Evolutionary conservation across 2,329 filamentous ascomycete genomes (phyloP), one percentile per base, ranked within the genome.

Genomic region (Aspergillus novoparasiticus): DNA sequence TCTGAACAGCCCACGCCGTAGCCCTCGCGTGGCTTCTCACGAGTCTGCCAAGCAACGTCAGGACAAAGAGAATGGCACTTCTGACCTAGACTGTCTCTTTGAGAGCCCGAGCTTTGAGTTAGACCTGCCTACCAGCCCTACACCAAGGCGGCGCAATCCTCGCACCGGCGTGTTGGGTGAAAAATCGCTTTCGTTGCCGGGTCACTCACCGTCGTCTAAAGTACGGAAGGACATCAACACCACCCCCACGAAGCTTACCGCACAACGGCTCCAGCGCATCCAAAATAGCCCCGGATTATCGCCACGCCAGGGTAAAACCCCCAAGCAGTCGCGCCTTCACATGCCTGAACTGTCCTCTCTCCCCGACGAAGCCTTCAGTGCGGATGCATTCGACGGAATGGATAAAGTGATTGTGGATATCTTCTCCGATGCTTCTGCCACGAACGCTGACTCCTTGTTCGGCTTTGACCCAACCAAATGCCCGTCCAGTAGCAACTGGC

Each of bases 11-110:
- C 86, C 76, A 82, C 85, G 76, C 30, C 75, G 79, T 62, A 79
- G 77, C 62, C 78, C 80, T 61, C 78, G 79, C 53, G 67, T 71
- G 61, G 68, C 67, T 53, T 73, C 75, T 54, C 72, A 73, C 64
- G 75, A 73, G 62, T 77, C 72, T 64, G 74, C 77, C 67, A 80
- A 76, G 64, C 76, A 76, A 66, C 71, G 67, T 59, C 78, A 79
- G 56, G 85, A 88, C 63, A 88, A 89, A 69, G 87, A 89, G 73
- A 89, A 89, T 66, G 77, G 79, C 14, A 81, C 83, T 6, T 71
- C 74, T 23, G 84, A 85, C 41, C 75, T 91, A 6, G 85, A 87
- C 46, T 82, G 85, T 57, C 83, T 95, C 5, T 94, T 95, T 70
- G 88, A 89, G 61, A 84, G 89, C 59, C 79, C 60, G 66, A 72